A percentile compares a stretch with the other conserved stretches of the same genome.
phyloP scores from a whole-genome alignment of 2,329 filamentous ascomycete species.

The Colletotrichum sp. region DNA sequence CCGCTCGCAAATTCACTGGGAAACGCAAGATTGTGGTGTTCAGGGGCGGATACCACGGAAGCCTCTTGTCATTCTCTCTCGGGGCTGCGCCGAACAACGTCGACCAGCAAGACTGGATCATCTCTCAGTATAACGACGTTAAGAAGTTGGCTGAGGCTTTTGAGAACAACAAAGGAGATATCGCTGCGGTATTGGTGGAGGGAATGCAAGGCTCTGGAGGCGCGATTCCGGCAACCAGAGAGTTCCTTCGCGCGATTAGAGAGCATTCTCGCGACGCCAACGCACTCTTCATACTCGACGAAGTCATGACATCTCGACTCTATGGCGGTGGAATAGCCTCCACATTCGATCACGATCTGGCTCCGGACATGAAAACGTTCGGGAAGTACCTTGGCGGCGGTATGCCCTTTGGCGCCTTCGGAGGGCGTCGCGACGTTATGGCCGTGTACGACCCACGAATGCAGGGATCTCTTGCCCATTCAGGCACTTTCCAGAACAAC shows the following conservation, averaged over 20 bases:
- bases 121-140: not conserved
- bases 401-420: slow-evolving; percentile 64
- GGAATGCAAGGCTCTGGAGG: not conserved
- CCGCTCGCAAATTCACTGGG: not conserved
- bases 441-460: slow-evolving; percentile 44
- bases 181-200: not conserved
- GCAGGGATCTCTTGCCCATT: slow-evolving; percentile 47
- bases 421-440: slow-evolving; percentile 58
- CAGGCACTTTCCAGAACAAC: slow-evolving; percentile 70
- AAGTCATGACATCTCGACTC: not conserved
- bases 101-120: not conserved
- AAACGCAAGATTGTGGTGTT: not conserved
- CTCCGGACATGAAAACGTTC: slow-evolving; percentile 53
- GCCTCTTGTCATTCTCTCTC: not conserved
- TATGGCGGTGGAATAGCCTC: not conserved
- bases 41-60: not conserved
- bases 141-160: not conserved
- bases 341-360: not conserved
- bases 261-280: not conserved
- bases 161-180: not conserved
- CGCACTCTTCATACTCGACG: not conserved
- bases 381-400: slow-evolving; percentile 67
- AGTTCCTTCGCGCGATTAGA: not conserved
- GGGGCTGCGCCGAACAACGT: not conserved
- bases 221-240: not conserved